phyloP scores from a whole-genome alignment of 2,329 filamentous ascomycete genomes.

The Phoma sp. region DNA sequence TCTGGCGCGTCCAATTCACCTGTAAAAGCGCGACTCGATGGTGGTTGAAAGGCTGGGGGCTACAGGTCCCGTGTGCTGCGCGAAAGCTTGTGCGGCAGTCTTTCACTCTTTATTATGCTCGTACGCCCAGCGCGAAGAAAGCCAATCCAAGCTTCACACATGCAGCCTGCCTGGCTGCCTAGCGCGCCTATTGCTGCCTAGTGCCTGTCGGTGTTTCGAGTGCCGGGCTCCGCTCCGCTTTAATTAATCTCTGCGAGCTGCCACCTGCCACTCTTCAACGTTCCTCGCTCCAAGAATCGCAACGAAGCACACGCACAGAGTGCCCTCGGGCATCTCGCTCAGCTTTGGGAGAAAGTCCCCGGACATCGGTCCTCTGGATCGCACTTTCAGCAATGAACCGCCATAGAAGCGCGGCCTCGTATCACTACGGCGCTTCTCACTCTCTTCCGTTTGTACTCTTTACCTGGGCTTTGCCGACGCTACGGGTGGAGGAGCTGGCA shows the following conservation, averaged over 20 bases:
- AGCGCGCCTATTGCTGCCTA: conserved; percentile 22
- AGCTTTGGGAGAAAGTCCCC: conserved; percentile 99
- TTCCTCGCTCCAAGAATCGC: conserved; percentile 99
- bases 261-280: conserved; percentile 54
- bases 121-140: conserved; percentile 24
- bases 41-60: background rate
- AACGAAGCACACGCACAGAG: conserved; percentile 94
- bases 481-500: conserved; percentile 52
- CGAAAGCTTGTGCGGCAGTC: conserved; percentile 13
- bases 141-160: conserved; percentile 34
- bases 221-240: conserved; percentile 21
- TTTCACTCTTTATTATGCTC: conserved; percentile 15
- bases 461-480: conserved; percentile 28
- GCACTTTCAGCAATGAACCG: conserved; percentile 94
- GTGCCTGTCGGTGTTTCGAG: conserved; percentile 19
- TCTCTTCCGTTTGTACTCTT: conserved; percentile 62
- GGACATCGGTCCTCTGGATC: conserved; percentile 71
- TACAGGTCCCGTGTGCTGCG: background rate
- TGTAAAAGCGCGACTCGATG: background rate
- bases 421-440: conserved; percentile 52
- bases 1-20: conserved; percentile 12
- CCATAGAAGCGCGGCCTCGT: conserved; percentile 97
- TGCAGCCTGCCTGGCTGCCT: conserved; percentile 36
- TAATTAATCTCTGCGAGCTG: conserved; percentile 28
- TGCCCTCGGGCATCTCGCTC: conserved; percentile 44